Evolutionary conservation across 768 basidiomycete species (phyloP).

Genomic region (Gautieria morchelliformis): DNA sequence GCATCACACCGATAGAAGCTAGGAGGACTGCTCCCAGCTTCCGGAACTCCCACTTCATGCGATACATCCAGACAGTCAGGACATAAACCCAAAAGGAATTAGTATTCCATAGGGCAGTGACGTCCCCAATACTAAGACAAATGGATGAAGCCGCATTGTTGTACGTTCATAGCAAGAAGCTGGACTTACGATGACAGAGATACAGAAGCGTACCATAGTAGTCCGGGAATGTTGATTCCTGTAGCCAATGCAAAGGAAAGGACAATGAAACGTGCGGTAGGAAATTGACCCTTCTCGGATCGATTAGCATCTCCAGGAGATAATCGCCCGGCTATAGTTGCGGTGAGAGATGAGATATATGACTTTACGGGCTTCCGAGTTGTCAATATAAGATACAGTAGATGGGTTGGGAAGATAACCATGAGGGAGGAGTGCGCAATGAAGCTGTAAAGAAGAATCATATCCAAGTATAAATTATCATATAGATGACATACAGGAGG

Average conservation of each 20-base stretch:
- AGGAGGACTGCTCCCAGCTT: constrained; percentile 65
- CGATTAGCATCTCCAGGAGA: constrained; percentile 11
- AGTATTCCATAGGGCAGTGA: constrained; percentile 71
- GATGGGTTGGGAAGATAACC: constrained; percentile 75
- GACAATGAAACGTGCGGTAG: constrained; percentile 25
- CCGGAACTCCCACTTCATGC: constrained; percentile 50
- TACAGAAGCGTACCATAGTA: constrained; percentile 72
- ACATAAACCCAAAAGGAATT: constrained; percentile 89
- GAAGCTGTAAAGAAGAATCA: constrained; percentile 41
- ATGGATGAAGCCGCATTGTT: background rate
- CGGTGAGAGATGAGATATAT: constrained; percentile 40
- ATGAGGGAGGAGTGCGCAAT: constrained; percentile 77
- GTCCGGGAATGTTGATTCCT: constrained; percentile 51
- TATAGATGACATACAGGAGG: constrained; percentile 52
- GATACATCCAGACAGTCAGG: constrained; percentile 65
- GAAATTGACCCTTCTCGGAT: constrained; percentile 15
- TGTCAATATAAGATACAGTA: constrained; percentile 49
- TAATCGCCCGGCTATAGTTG: constrained; percentile 33
- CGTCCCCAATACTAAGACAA: constrained; percentile 58
- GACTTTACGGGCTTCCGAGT: constrained; percentile 38
- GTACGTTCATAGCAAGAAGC: background rate
- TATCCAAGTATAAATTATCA: background rate
- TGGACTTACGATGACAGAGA: constrained; percentile 58
- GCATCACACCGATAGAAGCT: constrained; percentile 72
- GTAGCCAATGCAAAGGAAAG: constrained; percentile 29